These are phyloP conservation scores for Kodamaea hsintzibuensis DNA, from an alignment of 805 yeast genomes.

Conservation along the genomic window DNA sequence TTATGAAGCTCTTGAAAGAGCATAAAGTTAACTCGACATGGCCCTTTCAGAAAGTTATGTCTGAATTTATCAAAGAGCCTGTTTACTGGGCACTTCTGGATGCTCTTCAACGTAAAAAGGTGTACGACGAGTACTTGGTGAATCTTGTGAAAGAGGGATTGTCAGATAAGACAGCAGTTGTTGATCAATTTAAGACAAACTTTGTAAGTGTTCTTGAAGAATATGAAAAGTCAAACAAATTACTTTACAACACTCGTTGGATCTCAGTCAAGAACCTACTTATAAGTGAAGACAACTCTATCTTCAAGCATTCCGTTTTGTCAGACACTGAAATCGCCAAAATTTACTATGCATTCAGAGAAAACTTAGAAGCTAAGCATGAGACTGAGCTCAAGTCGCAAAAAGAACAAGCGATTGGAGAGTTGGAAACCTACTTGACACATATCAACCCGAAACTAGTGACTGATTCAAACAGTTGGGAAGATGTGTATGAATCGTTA, in stretches of 20 bases:
- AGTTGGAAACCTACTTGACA: constrained; percentile 52
- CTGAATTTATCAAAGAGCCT: constrained; percentile 54
- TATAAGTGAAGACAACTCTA: constrained; percentile 63
- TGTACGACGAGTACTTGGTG: constrained; percentile 64
- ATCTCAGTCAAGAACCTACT: constrained; percentile 45
- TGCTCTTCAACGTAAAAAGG: constrained; percentile 55
- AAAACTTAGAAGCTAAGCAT: constrained; percentile 35
- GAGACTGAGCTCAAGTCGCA: constrained; percentile 20
- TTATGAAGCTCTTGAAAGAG: constrained; percentile 53
- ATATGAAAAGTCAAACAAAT: constrained; percentile 31
- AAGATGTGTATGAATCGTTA: constrained; percentile 33
- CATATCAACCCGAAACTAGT: constrained; percentile 32
- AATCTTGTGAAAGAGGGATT: constrained; percentile 48
- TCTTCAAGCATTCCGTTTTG: constrained; percentile 59
- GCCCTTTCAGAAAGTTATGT: constrained; percentile 71
- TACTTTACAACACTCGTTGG: constrained; percentile 68
- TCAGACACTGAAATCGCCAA: constrained; percentile 57
- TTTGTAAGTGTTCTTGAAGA: constrained; percentile 48
- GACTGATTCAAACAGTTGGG: constrained; percentile 38
- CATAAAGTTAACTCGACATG: constrained; percentile 67
- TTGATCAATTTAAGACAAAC: constrained; percentile 56
- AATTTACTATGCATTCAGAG: constrained; percentile 54
- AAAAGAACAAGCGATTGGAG: constrained; percentile 51
- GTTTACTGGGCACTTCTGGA: constrained; percentile 69
- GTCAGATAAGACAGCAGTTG: constrained; percentile 50